Evolutionary conservation across 2,329 filamentous ascomycete genomes (phyloP).

Genomic region (Lasiodiplodia sp.): DNA sequence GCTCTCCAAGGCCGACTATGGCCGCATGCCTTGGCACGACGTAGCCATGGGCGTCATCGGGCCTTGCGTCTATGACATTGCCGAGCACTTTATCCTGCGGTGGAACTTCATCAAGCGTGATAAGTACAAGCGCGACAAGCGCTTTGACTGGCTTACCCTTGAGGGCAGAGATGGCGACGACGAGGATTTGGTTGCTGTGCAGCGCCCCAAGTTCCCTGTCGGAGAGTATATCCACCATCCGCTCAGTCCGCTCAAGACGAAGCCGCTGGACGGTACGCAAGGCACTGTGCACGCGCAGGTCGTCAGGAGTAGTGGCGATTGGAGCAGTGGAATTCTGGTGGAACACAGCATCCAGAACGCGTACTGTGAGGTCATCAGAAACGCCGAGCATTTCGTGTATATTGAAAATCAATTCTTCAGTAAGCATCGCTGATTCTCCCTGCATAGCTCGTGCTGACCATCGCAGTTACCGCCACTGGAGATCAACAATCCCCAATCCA

Average conservation of each 20-base stretch:
- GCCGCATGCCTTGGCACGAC: conserved; percentile 98
- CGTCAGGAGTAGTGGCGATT: conserved; percentile 89
- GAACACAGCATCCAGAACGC: conserved; percentile 90
- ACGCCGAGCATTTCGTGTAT: conserved; percentile 91
- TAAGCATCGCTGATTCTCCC: conserved; percentile 37
- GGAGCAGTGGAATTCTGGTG: conserved; percentile 87
- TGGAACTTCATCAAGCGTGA: conserved; percentile 98
- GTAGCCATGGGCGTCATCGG: conserved; percentile 91
- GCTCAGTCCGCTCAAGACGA: conserved; percentile 70
- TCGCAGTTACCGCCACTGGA: conserved; percentile 78
- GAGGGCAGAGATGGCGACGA: conserved; percentile 78
- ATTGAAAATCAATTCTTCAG: conserved; percentile 99
- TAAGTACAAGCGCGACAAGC: conserved; percentile 90
- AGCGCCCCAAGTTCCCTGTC: conserved; percentile 86
- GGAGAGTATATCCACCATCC: conserved; percentile 89
- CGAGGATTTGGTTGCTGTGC: conserved; percentile 87
- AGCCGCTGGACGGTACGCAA: conserved; percentile 60
- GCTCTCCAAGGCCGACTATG: conserved; percentile 86
- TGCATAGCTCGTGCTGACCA: conserved; percentile 34
- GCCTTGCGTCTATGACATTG: conserved; percentile 90
- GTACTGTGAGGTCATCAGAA: conserved; percentile 82
- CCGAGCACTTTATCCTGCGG: conserved; percentile 90
- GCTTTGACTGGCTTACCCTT: conserved; percentile 85
- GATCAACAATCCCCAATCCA: conserved; percentile 85
- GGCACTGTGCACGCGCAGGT: conserved; percentile 84